phyloP scores from a whole-genome alignment of 2,329 filamentous ascomycete species.

The Plenodomus lindquistii region DNA sequence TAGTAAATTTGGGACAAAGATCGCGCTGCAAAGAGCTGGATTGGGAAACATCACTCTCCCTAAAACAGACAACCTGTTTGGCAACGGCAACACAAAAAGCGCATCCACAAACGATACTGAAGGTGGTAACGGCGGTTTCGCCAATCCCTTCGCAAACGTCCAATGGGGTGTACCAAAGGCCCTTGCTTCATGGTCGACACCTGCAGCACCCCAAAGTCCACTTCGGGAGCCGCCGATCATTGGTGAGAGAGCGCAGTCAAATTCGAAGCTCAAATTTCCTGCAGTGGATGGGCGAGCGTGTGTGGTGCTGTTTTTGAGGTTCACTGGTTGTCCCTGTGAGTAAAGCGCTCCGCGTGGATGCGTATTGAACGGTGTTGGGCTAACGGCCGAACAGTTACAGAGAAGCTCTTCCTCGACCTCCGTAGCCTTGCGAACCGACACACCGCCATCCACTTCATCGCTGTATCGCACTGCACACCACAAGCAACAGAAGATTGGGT shows the following conservation, averaged over 20 bases:
- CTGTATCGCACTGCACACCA: slow-evolving; percentile 62
- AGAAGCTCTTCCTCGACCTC: slow-evolving; percentile 59
- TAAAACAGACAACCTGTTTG: slow-evolving; percentile 27
- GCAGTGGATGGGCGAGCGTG: slow-evolving; percentile 34
- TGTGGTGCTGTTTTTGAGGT: slow-evolving; percentile 39
- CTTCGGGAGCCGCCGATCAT: slow-evolving; percentile 32
- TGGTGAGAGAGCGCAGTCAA: slow-evolving; percentile 32
- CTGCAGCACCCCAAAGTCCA: slow-evolving; percentile 29
- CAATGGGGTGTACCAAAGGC: slow-evolving; percentile 40
- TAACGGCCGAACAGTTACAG: slow-evolving; percentile 28
- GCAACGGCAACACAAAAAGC: slow-evolving; percentile 35
- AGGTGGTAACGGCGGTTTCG: slow-evolving; percentile 24
- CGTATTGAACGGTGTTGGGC: background rate
- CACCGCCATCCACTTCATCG: slow-evolving; percentile 58
- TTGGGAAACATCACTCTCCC: slow-evolving; percentile 56
- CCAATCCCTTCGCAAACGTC: slow-evolving; percentile 43
- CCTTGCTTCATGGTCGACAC: slow-evolving; percentile 39
- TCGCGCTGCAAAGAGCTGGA: slow-evolving; percentile 62
- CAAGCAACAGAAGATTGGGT: slow-evolving; percentile 62
- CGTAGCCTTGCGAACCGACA: slow-evolving; percentile 60
- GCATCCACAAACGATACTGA: slow-evolving; percentile 13
- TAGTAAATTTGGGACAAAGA: slow-evolving; percentile 60
- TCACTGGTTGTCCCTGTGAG: slow-evolving; percentile 43
- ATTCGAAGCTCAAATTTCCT: slow-evolving; percentile 37
- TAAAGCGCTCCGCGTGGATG: background rate